Percentiles rank a stretch among this genome's conserved stretches.
These are phyloP conservation scores for Pinus taeda DNA, from an alignment of 75 land plant species.

Conservation along the genomic window DNA sequence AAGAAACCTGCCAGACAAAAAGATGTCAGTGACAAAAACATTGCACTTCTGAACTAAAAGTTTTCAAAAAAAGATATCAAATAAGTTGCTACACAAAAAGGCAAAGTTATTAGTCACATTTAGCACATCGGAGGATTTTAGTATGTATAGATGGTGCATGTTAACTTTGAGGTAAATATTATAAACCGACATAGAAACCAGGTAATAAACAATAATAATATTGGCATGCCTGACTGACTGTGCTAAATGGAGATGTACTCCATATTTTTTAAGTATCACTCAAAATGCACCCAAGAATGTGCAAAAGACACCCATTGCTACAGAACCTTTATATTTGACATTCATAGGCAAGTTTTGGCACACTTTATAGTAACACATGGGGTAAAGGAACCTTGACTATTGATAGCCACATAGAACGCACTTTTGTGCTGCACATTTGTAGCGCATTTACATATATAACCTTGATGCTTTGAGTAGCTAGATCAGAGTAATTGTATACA, in stretches of 20 bases:
- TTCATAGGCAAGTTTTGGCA: not conserved
- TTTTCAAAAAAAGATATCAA: not conserved
- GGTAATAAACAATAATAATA: too few relatives aligned
- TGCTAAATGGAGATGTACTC: not conserved
- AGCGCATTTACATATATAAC: not conserved
- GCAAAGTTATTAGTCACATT: not conserved
- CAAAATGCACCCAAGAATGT: not conserved
- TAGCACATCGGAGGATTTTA: not conserved
- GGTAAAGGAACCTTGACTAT: not conserved
- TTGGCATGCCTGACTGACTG: not conserved
- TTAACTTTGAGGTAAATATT: not conserved
- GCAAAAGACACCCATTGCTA: not conserved
- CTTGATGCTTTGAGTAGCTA: not conserved
- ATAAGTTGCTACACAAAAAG: not conserved
- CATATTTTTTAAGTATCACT: not conserved
- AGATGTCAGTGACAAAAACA: not conserved
- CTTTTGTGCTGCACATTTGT: not conserved
- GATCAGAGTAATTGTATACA: not conserved
- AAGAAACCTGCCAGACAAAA: conserved; percentile 48
- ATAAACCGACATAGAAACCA: not conserved
- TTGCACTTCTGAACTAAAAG: not conserved
- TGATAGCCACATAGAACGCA: not conserved
- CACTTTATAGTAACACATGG: not conserved
- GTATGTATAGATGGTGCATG: not conserved
- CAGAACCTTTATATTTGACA: too few relatives aligned